These are phyloP conservation scores for Phaseolus lunatus DNA, from an alignment of 306 rosid species.

Conservation along the genomic window DNA sequence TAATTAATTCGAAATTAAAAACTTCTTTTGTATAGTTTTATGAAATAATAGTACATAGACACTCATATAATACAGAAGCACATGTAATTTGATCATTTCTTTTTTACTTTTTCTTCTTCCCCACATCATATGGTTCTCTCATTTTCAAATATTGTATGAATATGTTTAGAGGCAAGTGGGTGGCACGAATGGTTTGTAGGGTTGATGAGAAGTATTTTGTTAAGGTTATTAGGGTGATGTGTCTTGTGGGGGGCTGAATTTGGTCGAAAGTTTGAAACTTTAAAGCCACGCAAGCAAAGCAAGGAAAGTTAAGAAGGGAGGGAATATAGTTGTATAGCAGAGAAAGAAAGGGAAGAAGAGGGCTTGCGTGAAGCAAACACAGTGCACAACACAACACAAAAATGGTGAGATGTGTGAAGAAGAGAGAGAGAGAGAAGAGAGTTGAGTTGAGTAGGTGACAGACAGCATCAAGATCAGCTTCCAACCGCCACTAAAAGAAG, in stretches of 20 bases:
- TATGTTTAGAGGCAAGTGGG: not conserved
- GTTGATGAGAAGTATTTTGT: not conserved
- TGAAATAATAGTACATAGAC: too few species aligned
- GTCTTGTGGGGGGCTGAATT: conserved; percentile 27
- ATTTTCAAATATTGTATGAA: not conserved
- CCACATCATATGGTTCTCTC: too few species aligned
- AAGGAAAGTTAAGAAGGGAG: conserved; percentile 17
- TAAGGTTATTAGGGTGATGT: not conserved
- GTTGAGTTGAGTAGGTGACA: conserved; percentile 46
- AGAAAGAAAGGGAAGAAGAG: conserved; percentile 20
- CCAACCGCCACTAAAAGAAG: conserved; percentile 60
- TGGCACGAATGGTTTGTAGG: not conserved
- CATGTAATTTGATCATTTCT: too few species aligned
- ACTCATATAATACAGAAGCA: too few species aligned
- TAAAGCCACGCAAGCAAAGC: conserved; percentile 70
- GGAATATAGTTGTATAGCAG: not conserved
- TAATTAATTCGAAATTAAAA: too few species aligned
- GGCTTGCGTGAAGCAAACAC: conserved; percentile 96
- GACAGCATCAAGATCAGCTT: conserved; percentile 40
- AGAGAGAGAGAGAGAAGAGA: not conserved
- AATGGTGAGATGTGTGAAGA: conserved; percentile 11
- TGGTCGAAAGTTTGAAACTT: conserved; percentile 61
- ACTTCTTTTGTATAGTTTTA: too few species aligned
- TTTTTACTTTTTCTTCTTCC: too few species aligned
- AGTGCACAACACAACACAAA: conserved; percentile 29